A percentile compares a stretch with the other conserved stretches of the same genome.
Conservation (phyloP, 768 basidiomycete genomes). For the Tephrocybe sp. region DNA sequence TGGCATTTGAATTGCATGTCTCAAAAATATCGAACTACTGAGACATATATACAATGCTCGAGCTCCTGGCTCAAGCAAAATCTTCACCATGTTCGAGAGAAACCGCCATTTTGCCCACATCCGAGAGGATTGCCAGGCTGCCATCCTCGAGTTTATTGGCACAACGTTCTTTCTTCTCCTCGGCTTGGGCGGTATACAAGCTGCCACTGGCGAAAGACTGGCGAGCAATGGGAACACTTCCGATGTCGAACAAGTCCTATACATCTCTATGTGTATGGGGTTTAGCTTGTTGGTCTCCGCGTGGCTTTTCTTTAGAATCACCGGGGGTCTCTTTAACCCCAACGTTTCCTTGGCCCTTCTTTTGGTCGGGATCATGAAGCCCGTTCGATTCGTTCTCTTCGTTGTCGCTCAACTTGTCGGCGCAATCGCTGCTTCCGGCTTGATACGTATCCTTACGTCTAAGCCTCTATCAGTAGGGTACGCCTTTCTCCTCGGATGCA, state of each 20-base stretch:
- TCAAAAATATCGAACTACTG: too few species aligned
- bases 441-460: slow-evolving; percentile 55
- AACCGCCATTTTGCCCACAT: slow-evolving; percentile 24
- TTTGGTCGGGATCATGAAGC: slow-evolving; percentile 53
- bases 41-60: too few species aligned
- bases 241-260: slow-evolving; percentile 45
- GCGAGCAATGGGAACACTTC: slow-evolving; percentile 23
- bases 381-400: slow-evolving; percentile 58
- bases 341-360: slow-evolving; percentile 60
- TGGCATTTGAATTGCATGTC: too few species aligned
- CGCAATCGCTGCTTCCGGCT: slow-evolving; percentile 57
- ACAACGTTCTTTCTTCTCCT: slow-evolving; percentile 66
- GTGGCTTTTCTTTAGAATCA: slow-evolving; percentile 66
- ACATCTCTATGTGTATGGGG: slow-evolving; percentile 62
- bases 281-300: slow-evolving; percentile 60
- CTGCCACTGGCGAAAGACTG: slow-evolving; percentile 39
- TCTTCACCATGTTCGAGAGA: neutral
- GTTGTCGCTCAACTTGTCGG: slow-evolving; percentile 63
- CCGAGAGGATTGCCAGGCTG: slow-evolving; percentile 44
- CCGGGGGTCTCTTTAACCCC: slow-evolving; percentile 69
- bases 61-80: neutral
- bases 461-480: slow-evolving; percentile 57
- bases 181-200: slow-evolving; percentile 66
- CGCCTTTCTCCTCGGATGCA: slow-evolving; percentile 13
- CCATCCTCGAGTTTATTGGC: slow-evolving; percentile 58